Evolutionary conservation across 768 basidiomycete species (phyloP).

Genomic region (Mycena haematopus): DNA sequence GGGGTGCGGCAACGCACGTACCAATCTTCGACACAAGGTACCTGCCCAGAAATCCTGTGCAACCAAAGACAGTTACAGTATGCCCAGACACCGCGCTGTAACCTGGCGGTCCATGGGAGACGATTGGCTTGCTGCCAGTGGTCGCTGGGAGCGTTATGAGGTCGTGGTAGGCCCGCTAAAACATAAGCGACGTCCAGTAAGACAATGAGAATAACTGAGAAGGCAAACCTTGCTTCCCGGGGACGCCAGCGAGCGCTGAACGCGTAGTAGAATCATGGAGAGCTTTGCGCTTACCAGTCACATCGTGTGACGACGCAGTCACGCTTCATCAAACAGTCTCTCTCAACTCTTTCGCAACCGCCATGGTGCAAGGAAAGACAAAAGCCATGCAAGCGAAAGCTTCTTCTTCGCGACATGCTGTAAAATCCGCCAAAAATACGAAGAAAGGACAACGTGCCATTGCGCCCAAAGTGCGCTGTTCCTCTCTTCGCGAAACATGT

Average conservation of each 20-base stretch:
- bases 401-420: slow-evolving; percentile 60
- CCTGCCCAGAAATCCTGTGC: slow-evolving; percentile 92
- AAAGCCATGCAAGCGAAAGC: slow-evolving; percentile 74
- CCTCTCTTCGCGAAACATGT: not conserved
- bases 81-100: slow-evolving; percentile 91
- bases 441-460: slow-evolving; percentile 84
- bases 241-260: slow-evolving; percentile 55
- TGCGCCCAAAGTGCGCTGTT: slow-evolving; percentile 65
- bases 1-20: slow-evolving; percentile 36
- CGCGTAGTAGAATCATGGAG: slow-evolving; percentile 52
- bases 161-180: slow-evolving; percentile 79
- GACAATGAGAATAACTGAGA: not conserved
- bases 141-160: slow-evolving; percentile 60
- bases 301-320: not conserved
- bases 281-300: not conserved
- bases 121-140: slow-evolving; percentile 60
- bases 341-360: too few species aligned
- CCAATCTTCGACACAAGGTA: slow-evolving; percentile 95
- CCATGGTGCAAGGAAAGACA: slow-evolving; percentile 87
- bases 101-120: slow-evolving; percentile 80
- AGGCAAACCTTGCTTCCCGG: slow-evolving; percentile 50
- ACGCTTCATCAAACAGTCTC: not conserved
- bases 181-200: not conserved
- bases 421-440: slow-evolving; percentile 69
- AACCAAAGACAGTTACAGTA: slow-evolving; percentile 95